Evolutionary conservation across 225 moss, liverwort and hornwort genomes (phyloP), one percentile per base, ranked within the genome.

Genomic region (Lunularia cruciata): DNA sequence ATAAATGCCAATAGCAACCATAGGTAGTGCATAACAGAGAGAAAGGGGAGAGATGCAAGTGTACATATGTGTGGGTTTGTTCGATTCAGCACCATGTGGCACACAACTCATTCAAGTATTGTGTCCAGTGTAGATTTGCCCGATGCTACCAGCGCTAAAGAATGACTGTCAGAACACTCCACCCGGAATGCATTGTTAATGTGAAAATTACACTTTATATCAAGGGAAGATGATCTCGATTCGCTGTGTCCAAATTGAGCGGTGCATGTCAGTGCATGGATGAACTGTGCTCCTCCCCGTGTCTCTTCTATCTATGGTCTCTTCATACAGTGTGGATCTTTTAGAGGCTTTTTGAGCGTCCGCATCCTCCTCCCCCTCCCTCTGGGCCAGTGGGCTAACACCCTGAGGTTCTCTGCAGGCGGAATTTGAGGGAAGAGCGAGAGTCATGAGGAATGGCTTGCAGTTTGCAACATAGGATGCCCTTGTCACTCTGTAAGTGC

Each of bases 331-430:
- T 14, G 63, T 15, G 43, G 63, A 28, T 27, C 30, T 31, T 39
- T 5, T 8, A 26, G 55, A 16, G 15, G 2, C 13, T n/a, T n/a
- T n/a, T n/a, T n/a, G n/a, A 5, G 19, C 38, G 37, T 60, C 5
- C 36, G 37, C 36, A 3, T 36, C 3, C 23, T 11, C 39, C 63
- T 46, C 30, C 63, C 30, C 30, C 30, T 46, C 26, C 45, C 63
- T 61, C 38, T n/a, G 47, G 47, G 67, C 52, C 33, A 52, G 66
- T 30, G 22, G 51, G 33, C 66, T 67, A 51, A 67, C 66, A 48
- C 8, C 32, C 64, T 48, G 66, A 67, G 66, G 48, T 67, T 51
- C 51, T 67, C n/a, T 67, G 66, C 66, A 67, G 66, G 66, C 66
- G 22, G 66, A 67, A 34, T 51, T 48, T 67, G 47, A 48, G 30